Conservation (phyloP, 1,284 basidiomycete species). For the Ceratobasidium sp. region DNA sequence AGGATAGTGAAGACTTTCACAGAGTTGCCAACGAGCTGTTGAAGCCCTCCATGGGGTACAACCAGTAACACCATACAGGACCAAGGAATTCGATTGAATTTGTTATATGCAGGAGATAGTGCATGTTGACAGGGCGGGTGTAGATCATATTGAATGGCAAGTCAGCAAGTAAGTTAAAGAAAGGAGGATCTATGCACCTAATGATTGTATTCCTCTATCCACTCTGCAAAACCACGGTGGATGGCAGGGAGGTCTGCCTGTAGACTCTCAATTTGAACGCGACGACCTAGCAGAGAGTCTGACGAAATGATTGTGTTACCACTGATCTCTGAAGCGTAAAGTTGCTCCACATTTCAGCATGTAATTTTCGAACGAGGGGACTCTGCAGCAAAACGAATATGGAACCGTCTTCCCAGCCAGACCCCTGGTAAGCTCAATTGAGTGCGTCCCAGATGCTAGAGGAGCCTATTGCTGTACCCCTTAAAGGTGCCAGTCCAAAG, state of each 20-base stretch:
- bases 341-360: constrained; percentile 56
- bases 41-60: constrained; percentile 56
- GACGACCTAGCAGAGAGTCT: constrained; percentile 53
- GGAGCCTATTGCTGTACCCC: not conserved
- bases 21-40: constrained; percentile 47
- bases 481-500: constrained; percentile 23
- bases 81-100: constrained; percentile 54
- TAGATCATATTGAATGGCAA: constrained; percentile 54
- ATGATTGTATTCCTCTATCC: constrained; percentile 61
- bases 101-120: constrained; percentile 58
- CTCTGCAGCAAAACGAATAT: constrained; percentile 55
- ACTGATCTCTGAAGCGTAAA: constrained; percentile 54
- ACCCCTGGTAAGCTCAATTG: constrained; percentile 54
- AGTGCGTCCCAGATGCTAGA: constrained; percentile 57
- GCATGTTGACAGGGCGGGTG: constrained; percentile 58
- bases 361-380: constrained; percentile 57
- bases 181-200: constrained; percentile 48
- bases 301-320: constrained; percentile 61
- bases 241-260: constrained; percentile 52
- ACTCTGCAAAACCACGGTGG: constrained; percentile 56
- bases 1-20: constrained; percentile 52
- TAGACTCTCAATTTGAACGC: constrained; percentile 59
- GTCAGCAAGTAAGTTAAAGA: not conserved
- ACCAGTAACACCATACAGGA: constrained; percentile 61
- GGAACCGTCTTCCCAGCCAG: constrained; percentile 57